phyloP scores from a whole-genome alignment of 2,329 filamentous ascomycete species.

The Fusarium musae region DNA sequence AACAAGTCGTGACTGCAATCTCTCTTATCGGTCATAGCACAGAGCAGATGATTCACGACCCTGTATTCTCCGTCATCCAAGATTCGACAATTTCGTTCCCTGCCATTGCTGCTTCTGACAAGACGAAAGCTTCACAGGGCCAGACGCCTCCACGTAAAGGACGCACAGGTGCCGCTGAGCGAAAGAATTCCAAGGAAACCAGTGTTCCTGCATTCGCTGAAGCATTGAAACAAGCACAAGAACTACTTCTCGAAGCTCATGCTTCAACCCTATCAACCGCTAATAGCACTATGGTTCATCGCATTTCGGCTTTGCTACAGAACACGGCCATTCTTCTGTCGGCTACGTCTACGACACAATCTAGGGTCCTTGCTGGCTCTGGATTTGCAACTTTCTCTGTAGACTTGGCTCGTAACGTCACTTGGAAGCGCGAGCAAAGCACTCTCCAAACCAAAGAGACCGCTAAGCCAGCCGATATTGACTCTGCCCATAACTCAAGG shows the following conservation, averaged over 20 bases:
- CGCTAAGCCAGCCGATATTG: conserved; percentile 2
- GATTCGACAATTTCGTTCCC: conserved; percentile 94
- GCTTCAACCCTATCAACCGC: conserved; percentile 63
- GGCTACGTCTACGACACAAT: conserved; percentile 63
- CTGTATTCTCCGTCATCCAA: conserved; percentile 88
- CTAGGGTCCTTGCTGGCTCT: conserved; percentile 60
- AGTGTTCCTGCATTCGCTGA: conserved; percentile 61
- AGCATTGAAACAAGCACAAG: conserved; percentile 72
- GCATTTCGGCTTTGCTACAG: conserved; percentile 71
- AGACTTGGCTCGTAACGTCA: conserved; percentile 77
- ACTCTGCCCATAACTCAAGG: conserved; percentile 38
- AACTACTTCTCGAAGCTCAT: conserved; percentile 73
- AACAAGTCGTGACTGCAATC: conserved; percentile 73
- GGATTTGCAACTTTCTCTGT: conserved; percentile 71
- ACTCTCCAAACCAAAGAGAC: conserved; percentile 57
- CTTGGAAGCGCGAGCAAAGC: conserved; percentile 72
- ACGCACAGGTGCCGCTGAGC: conserved; percentile 35
- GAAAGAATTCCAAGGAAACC: conserved; percentile 48
- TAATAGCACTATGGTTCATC: conserved; percentile 70
- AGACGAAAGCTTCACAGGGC: conserved; percentile 48
- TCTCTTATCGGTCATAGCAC: conserved; percentile 75
- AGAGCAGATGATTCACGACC: conserved; percentile 79
- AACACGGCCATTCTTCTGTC: conserved; percentile 74
- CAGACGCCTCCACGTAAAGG: conserved; percentile 52
- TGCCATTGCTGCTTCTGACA: conserved; percentile 65